A percentile compares a stretch with the other conserved stretches of the same genome.
Evolutionary conservation across 2,329 filamentous ascomycete genomes (phyloP).

Genomic region (Paecilomyces fulvus): DNA sequence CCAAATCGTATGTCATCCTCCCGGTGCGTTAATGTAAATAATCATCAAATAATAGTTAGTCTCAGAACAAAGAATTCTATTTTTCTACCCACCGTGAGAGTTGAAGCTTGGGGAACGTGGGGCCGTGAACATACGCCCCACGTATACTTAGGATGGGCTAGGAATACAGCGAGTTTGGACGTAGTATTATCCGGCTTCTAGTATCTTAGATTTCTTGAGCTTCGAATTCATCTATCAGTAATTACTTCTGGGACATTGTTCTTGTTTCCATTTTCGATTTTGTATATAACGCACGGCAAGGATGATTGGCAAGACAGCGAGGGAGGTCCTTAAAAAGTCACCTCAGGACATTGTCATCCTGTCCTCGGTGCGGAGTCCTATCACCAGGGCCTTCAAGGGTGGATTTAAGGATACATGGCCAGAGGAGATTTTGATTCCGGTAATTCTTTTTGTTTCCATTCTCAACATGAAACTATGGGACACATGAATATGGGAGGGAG

Average conservation of each 20-base stretch:
- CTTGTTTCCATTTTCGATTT: neutral
- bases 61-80: no score
- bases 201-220: neutral
- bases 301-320: conserved; percentile 5
- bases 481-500: neutral
- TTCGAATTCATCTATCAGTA: neutral
- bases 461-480: neutral
- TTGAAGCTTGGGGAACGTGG: neutral
- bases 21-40: no score
- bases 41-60: no score
- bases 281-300: neutral
- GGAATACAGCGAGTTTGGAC: neutral
- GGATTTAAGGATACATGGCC: conserved; percentile 66
- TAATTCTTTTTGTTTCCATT: neutral
- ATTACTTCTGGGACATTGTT: neutral
- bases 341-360: conserved; percentile 92
- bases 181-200: no score
- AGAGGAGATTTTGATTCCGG: conserved; percentile 18
- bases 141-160: neutral
- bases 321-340: conserved; percentile 50
- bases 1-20: no score
- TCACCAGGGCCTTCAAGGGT: conserved; percentile 78
- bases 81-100: no score
- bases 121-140: neutral
- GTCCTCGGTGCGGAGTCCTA: conserved; percentile 73